These are phyloP conservation scores for Plasmodium relictum DNA, from an alignment of 169 alveolate genomes.

Conservation along the genomic window DNA sequence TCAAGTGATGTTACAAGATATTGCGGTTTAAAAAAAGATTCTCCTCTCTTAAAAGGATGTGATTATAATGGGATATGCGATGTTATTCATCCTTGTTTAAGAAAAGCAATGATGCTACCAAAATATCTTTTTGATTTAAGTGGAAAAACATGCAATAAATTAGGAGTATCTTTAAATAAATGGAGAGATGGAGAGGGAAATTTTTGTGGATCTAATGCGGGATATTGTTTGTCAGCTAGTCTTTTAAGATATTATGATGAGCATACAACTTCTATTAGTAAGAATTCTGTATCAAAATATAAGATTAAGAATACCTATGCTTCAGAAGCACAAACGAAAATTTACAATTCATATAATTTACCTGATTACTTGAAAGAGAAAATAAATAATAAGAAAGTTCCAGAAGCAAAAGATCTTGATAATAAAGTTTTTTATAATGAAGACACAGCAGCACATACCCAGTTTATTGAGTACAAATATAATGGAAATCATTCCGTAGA, in stretches of 20 bases:
- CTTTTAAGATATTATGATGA: slow-evolving; percentile 34
- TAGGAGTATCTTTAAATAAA: slow-evolving; percentile 63
- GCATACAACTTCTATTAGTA: slow-evolving; percentile 27
- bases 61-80: slow-evolving; percentile 36
- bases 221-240: slow-evolving; percentile 51
- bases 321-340: slow-evolving; percentile 71
- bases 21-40: slow-evolving; percentile 45
- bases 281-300: slow-evolving; percentile 44
- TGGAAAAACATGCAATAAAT: slow-evolving; percentile 69
- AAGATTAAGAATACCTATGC: slow-evolving; percentile 62
- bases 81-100: slow-evolving; percentile 61
- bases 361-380: slow-evolving; percentile 63
- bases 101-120: slow-evolving; percentile 70
- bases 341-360: slow-evolving; percentile 10
- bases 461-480: slow-evolving; percentile 72
- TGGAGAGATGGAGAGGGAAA: slow-evolving; percentile 62
- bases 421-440: slow-evolving; percentile 56
- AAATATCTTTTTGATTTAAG: slow-evolving; percentile 71
- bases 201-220: slow-evolving; percentile 30
- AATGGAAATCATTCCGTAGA: slow-evolving; percentile 75
- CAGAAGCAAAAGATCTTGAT: slow-evolving; percentile 52
- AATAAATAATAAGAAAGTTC: neutral
- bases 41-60: slow-evolving; percentile 59
- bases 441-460: slow-evolving; percentile 48
- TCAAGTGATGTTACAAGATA: slow-evolving; percentile 55